These are phyloP conservation scores for Elongisporangium prolatum DNA, from an alignment of 352 stramenopile species.

Conservation along the genomic window DNA sequence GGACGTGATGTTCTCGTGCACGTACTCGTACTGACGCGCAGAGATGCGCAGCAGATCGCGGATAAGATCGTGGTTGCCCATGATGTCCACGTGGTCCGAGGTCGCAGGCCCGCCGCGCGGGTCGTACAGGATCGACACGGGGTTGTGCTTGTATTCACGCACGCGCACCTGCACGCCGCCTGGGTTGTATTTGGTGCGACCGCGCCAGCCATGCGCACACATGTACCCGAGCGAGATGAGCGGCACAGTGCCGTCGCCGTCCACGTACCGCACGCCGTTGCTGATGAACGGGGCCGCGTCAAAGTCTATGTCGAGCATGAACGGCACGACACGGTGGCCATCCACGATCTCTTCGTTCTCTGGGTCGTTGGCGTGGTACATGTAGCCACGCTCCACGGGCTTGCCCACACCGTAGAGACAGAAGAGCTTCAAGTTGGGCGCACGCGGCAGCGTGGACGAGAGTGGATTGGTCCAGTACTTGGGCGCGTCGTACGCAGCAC, in stretches of 20 bases:
- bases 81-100: constrained; percentile 94
- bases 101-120: constrained; percentile 64
- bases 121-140: constrained; percentile 73
- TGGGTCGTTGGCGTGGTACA: constrained; percentile 48
- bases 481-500: constrained; percentile 42
- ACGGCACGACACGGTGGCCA: constrained; percentile 49
- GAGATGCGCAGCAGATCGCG: constrained; percentile 62
- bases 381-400: constrained; percentile 82
- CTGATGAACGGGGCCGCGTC: constrained; percentile 69
- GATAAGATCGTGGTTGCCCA: constrained; percentile 92
- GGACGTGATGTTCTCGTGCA: constrained; percentile 66
- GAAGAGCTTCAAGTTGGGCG: constrained; percentile 92
- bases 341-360: constrained; percentile 31
- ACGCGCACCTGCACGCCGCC: constrained; percentile 79
- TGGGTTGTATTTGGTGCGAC: constrained; percentile 78
- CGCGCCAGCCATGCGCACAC: constrained; percentile 86
- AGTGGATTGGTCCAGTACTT: constrained; percentile 90
- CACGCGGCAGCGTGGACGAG: constrained; percentile 78
- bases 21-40: constrained; percentile 58
- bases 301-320: constrained; percentile 55
- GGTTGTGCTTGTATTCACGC: constrained; percentile 71
- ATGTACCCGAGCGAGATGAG: constrained; percentile 94
- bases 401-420: constrained; percentile 94
- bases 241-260: constrained; percentile 93
- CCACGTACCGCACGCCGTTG: constrained; percentile 76